Base-by-base conservation (phyloP, 2,329 filamentous ascomycete genomes). In the Periconia macrospinosa region DNA sequence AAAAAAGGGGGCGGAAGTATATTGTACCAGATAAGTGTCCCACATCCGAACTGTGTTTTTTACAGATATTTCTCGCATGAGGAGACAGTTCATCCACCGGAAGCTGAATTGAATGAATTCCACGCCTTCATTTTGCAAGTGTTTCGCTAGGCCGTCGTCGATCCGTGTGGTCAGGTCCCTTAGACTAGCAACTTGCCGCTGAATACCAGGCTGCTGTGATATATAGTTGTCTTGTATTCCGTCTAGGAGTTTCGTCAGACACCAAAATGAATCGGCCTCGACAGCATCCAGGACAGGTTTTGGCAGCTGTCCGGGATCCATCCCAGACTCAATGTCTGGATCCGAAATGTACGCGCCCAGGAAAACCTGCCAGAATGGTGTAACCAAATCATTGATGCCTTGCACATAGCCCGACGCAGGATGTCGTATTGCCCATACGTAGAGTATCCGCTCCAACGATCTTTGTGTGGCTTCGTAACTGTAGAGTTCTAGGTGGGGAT, bases 91-190 rank as follows among this genome's bases (percentile, higher is more conserved):
- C 94, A 99, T 99, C 94, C 94, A 99, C 52, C 94, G 84, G 73
- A 99, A 99, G 75, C 92, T 97, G 76, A 99, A 99, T 71, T 99
- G 94, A 67, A 99, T 99, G 69, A 99, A 99, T 71, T 99, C 94
- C 27, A 99, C 91, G 30, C 92, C 88, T 74, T 97, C 92, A 20
- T 84, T 84, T 70, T 97, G 91, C 41, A 99, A 81, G 71, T 99
- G 94, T 64, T 90, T 94, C 2, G 92, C 91, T 45, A 99, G 78
- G 3, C 82, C 83, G 27, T 85, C 84, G 71, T 97, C 93, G 60
- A 99, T 99, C 52, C 94, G 83, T 49, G 90, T 89, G 1, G 93
- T 97, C 35, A 99, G 82, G 73, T 99, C 93, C 56, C 92, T 86
- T 57, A 99, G 79, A 37, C 91, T 91, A 33, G 88, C 84, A 33